Evolutionary conservation across 345 rosid genomes (phyloP), one percentile per base, ranked within the genome.

Genomic region (Geranium rotundifolium): DNA sequence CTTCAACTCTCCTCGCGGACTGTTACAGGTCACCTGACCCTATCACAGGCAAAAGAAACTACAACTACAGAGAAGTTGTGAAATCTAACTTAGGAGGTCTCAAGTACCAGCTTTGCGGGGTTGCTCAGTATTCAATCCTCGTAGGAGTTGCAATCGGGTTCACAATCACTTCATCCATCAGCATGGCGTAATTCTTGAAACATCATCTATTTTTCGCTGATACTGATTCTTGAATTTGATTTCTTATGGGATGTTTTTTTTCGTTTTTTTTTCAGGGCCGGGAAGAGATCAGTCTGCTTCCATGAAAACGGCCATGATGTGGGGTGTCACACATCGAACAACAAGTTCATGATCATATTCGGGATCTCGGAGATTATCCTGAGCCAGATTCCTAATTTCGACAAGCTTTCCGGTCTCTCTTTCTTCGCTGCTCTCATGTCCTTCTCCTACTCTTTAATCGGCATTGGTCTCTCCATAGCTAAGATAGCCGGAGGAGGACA

Each of bases 21-120:
- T 77, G 80, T 62, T 79, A 79, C 65, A 68, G 86, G 57, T 61
- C 76, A 1, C 78, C 78, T 8, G 80, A 77, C 17, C 81, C 84
- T 10, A 29, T 73, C n/a, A 63, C 71, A 50, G 83, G 81, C 61
- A 76, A 62, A 55, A 76, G 83, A 62, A 79, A 81, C 68, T 66
- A 65, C 46, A 75, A 74, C 46, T 82, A 77, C 64, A 75, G 64
- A 65, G 83, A 69, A 10, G 81, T 83, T 34, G 83, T 77, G 17
- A 63, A 64, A 60, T 60, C 78, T 58, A 72, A 72, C 59, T 71
- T 82, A n/a, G 70, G 67, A 50, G 70, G 60, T 7, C 60, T 23
- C 3, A 58, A 37, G 0, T 56, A 66, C 29, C 39, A 57, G 31
- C 17, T 50, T 0, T 62, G 75, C 34, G 70, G 67, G 0, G 4